A percentile compares a stretch with the other conserved stretches of the same genome.
Conservation (phyloP, 2,329 filamentous ascomycete genomes). For the Madurella fahalii region DNA sequence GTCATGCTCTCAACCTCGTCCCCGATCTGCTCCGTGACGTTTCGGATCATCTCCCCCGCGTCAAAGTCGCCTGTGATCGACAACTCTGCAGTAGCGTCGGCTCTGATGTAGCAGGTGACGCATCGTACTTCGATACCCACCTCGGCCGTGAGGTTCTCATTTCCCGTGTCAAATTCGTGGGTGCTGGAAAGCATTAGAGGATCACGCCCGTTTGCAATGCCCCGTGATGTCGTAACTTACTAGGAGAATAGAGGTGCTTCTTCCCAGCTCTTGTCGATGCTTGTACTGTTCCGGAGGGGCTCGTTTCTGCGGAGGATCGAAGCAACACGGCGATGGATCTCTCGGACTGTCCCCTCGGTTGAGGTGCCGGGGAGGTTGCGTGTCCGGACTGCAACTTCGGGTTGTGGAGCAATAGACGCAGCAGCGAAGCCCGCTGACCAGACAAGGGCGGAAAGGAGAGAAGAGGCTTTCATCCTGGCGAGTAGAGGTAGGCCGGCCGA, state of each 20-base stretch:
- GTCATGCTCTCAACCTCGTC: slow-evolving; percentile 35
- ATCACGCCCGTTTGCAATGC: neutral
- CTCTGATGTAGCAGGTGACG: slow-evolving; percentile 48
- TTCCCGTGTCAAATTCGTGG: neutral
- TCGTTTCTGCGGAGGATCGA: slow-evolving; percentile 9
- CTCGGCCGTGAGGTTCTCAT: slow-evolving; percentile 19
- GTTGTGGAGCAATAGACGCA: slow-evolving; percentile 1
- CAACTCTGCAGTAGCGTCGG: slow-evolving; percentile 40
- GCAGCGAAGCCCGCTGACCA: slow-evolving; percentile 9
- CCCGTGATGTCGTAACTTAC: neutral
- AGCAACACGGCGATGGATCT: slow-evolving; percentile 25
- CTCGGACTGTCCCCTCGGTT: slow-evolving; percentile 22
- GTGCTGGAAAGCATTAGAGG: neutral
- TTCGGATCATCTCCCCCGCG: slow-evolving; percentile 30
- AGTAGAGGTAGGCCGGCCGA: neutral
- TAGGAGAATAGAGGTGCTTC: slow-evolving; percentile 35
- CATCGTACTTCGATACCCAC: slow-evolving; percentile 41
- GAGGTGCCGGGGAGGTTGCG: slow-evolving; percentile 23
- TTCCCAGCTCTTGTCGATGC: slow-evolving; percentile 39
- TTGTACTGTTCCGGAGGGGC: slow-evolving; percentile 28
- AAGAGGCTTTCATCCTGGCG: neutral
- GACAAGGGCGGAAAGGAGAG: neutral
- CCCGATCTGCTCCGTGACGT: slow-evolving; percentile 33
- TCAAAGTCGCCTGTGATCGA: slow-evolving; percentile 41
- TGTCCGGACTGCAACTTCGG: slow-evolving; percentile 20